Evolutionary conservation across 768 basidiomycete genomes (phyloP), one percentile per base, ranked within the genome.

Genomic region (Boletus coccyginus): DNA sequence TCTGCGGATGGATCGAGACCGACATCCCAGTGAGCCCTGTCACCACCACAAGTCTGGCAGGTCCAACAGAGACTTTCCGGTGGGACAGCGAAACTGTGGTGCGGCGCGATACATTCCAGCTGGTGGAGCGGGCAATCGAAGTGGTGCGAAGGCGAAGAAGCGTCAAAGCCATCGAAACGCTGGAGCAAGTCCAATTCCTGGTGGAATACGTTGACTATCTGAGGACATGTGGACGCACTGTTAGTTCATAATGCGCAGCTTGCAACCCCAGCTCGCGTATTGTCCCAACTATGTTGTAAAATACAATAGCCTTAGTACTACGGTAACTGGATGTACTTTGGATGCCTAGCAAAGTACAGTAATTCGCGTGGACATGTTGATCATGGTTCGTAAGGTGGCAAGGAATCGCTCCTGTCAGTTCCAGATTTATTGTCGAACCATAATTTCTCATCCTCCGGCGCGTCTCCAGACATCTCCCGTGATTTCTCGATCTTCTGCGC

Each of bases 131-230:
- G 27, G 85, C 82, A 2, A 90, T 98, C 52, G 73, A 77, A 7
- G 81, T 93, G 53, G 82, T 94, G 9, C 74, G 95, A 47, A 74
- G 81, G 58, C 75, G 94, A 58, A 75, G 95, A 58, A 94, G 93
- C 62, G 71, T 87, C 54, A 98, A 98, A 69, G 94, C 94, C 2
- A 83, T 98, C 40, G 96, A 98, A 70, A 96, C 93, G 4, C 87
- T 90, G 67, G 93, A 97, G 68, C 95, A 98, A 71, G 96, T 96
- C 16, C 75, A 78, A 60, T 94, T 94, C 65, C 71, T 94, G 47
- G 82, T 87, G 0, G 87, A 91, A 32, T 94, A 83, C 69, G 83
- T 92, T 5, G 82, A 86, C 39, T 84, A 80, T 72, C 66, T 91
- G 55, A 68, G 76, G 50, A 56, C 57, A 12, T 54, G 56, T 42